Evolutionary conservation across 108 stramenopile genomes (phyloP).

Genomic region (Poteriospumella lacustris): DNA sequence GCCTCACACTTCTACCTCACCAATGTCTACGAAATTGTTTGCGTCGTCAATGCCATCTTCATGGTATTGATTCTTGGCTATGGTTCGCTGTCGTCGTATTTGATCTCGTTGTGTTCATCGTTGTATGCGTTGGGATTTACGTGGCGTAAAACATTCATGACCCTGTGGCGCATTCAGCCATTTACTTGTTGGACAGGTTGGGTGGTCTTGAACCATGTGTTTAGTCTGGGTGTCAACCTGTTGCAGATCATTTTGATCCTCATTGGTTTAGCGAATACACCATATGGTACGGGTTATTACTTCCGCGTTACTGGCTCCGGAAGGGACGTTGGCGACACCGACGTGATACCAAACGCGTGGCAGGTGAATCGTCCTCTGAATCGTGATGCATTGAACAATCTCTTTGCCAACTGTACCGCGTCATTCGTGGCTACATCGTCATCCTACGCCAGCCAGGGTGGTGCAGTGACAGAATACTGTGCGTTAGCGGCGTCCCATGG

Average conservation of each 20-base stretch:
- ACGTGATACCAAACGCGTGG: not conserved
- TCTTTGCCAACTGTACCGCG: not conserved
- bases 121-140: not conserved
- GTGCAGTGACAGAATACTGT: not conserved
- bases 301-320: not conserved
- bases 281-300: not conserved
- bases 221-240: not conserved
- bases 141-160: not conserved
- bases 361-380: not conserved
- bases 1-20: not conserved
- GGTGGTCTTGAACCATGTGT: not conserved
- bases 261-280: not conserved
- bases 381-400: not conserved
- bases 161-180: not conserved
- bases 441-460: not conserved
- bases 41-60: not conserved
- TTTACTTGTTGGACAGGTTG: not conserved
- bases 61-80: not conserved
- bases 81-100: not conserved
- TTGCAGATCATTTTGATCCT: not conserved
- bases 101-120: not conserved
- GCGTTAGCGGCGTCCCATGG: not conserved
- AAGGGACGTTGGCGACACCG: not conserved
- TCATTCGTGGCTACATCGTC: not conserved
- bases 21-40: not conserved